These are phyloP conservation scores for Aspergillus arachidicola DNA, from an alignment of 2,329 filamentous ascomycete genomes.

Conservation along the genomic window DNA sequence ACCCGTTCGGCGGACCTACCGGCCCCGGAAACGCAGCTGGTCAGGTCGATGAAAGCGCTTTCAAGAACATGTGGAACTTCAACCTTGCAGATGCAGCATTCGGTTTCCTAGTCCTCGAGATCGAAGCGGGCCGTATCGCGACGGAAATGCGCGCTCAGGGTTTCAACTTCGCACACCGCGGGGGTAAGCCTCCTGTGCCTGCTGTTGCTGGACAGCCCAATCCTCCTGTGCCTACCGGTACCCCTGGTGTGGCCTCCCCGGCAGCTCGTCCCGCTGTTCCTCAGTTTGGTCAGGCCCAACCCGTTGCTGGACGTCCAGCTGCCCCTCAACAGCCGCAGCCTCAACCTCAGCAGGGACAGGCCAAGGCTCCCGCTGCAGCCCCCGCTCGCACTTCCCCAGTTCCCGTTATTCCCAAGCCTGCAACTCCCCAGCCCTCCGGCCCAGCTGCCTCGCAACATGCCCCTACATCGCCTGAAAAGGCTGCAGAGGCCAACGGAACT, in stretches of 20 bases:
- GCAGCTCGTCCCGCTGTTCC: constrained; percentile 40
- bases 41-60: constrained; percentile 95
- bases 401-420: constrained; percentile 45
- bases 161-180: constrained; percentile 98
- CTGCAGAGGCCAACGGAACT: constrained; percentile 56
- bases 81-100: constrained; percentile 97
- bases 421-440: constrained; percentile 40
- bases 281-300: constrained; percentile 46
- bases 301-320: constrained; percentile 29
- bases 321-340: constrained; percentile 29
- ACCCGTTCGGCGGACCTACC: constrained; percentile 89
- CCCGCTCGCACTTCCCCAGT: constrained; percentile 43
- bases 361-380: constrained; percentile 30
- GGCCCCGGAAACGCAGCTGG: constrained; percentile 72
- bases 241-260: constrained; percentile 37
- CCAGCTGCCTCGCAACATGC: constrained; percentile 45
- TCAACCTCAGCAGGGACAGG: constrained; percentile 32
- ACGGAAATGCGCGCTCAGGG: constrained; percentile 99
- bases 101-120: constrained; percentile 90
- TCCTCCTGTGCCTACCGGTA: constrained; percentile 23
- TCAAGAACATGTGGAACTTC: constrained; percentile 99
- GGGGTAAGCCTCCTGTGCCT: constrained; percentile 68
- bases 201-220: constrained; percentile 31
- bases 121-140: constrained; percentile 92
- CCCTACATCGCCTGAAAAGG: constrained; percentile 51